Percentiles rank a stretch among this genome's conserved stretches.
Conservation (phyloP, 2,329 filamentous ascomycete species). For the Endothia cerciana region DNA sequence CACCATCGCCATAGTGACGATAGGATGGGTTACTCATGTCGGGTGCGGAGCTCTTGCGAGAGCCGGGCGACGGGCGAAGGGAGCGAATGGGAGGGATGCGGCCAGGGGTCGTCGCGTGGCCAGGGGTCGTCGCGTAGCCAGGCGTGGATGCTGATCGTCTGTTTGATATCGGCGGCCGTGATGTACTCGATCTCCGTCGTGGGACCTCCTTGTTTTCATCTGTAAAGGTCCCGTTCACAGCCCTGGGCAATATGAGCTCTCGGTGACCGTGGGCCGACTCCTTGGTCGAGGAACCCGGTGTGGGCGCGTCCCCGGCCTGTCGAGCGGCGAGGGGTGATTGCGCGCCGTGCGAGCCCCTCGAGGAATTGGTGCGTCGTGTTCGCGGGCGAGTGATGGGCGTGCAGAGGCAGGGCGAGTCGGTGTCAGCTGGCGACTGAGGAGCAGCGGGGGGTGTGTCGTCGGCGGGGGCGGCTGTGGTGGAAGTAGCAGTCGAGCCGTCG, state of each 20-base stretch:
- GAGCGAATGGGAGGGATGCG: constrained; percentile 58
- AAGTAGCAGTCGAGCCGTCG: constrained; percentile 32
- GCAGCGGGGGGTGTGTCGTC: constrained; percentile 17
- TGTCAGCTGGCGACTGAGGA: constrained; percentile 31
- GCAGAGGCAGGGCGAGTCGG: constrained; percentile 21
- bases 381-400: constrained; percentile 25
- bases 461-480: constrained; percentile 15
- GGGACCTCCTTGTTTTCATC: constrained; percentile 35
- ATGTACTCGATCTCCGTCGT: constrained; percentile 39
- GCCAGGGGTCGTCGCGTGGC: constrained; percentile 35
- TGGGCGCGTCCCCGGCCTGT: constrained; percentile 32
- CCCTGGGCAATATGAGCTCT: constrained; percentile 51
- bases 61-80: constrained; percentile 61
- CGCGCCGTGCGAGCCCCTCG: constrained; percentile 8
- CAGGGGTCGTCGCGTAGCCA: constrained; percentile 36
- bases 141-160: constrained; percentile 41
- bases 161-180: constrained; percentile 57
- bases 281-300: constrained; percentile 39
- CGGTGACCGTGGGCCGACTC: constrained; percentile 49
- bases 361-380: constrained; percentile 36
- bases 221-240: constrained; percentile 12
- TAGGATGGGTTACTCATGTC: constrained; percentile 54
- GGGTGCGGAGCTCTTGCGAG: constrained; percentile 56
- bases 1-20: constrained; percentile 50
- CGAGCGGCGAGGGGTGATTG: constrained; percentile 33